Percentiles rank a stretch among this genome's conserved stretches.
Evolutionary conservation across 257 asterid species (phyloP).

Genomic region (Fraxinus americana): DNA sequence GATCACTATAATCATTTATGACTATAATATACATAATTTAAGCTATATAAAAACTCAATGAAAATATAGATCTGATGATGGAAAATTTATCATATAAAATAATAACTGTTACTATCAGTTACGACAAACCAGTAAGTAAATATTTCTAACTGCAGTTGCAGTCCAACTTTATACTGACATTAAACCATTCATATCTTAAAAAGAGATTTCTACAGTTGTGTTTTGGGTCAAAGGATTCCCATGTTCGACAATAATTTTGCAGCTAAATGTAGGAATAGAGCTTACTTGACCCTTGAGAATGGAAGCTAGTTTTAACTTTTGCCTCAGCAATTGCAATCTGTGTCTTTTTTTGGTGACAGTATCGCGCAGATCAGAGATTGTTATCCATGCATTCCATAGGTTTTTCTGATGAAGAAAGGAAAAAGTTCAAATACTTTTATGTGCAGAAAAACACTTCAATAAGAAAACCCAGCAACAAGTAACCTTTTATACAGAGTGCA

Average conservation of each 20-base stretch:
- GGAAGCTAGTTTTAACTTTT: slow-evolving; percentile 90
- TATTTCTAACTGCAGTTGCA: background rate
- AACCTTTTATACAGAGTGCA: background rate
- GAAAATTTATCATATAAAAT: background rate
- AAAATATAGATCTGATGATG: background rate
- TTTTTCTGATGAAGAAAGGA: slow-evolving; percentile 52
- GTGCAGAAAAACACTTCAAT: background rate
- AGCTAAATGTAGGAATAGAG: slow-evolving; percentile 18
- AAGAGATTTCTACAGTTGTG: background rate
- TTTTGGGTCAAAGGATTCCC: background rate
- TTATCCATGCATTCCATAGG: slow-evolving; percentile 96
- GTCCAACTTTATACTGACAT: background rate
- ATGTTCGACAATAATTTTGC: background rate
- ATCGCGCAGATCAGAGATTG: slow-evolving; percentile 86
- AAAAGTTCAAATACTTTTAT: slow-evolving; percentile 13
- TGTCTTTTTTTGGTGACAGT: slow-evolving; percentile 87
- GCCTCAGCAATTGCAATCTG: slow-evolving; percentile 88
- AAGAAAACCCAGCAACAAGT: background rate
- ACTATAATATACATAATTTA: too few relatives aligned
- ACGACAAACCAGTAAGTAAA: background rate
- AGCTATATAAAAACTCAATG: background rate
- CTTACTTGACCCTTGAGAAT: slow-evolving; percentile 88
- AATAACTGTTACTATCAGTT: background rate
- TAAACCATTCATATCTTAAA: background rate
- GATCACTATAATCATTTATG: background rate